Percentiles rank a stretch among this genome's conserved stretches.
Evolutionary conservation across 1,284 basidiomycete genomes (phyloP).

Genomic region (Pseudomicrostroma phylloplanum): DNA sequence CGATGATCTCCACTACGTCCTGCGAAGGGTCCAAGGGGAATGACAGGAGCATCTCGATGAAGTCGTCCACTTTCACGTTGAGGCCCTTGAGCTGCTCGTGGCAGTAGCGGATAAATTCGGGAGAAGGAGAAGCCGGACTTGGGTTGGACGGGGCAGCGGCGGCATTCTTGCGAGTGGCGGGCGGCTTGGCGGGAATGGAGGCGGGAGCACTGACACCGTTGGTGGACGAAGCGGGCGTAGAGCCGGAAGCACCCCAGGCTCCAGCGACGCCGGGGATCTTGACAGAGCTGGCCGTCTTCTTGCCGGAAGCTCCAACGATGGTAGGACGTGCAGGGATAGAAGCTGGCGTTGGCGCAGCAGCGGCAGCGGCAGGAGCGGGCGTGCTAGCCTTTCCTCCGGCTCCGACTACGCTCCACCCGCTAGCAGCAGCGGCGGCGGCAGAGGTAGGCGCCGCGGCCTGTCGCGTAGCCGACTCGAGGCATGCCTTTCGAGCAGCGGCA

Average conservation of each 20-base stretch:
- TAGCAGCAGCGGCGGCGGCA: slow-evolving; percentile 34
- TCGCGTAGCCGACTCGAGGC: slow-evolving; percentile 69
- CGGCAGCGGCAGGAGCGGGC: slow-evolving; percentile 38
- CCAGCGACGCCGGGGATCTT: slow-evolving; percentile 3
- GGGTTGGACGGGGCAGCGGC: neutral
- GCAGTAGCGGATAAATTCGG: slow-evolving; percentile 87
- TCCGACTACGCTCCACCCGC: slow-evolving; percentile 79
- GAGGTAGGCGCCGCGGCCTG: neutral
- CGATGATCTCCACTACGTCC: slow-evolving; percentile 50
- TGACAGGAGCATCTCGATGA: slow-evolving; percentile 52
- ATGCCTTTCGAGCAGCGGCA: slow-evolving; percentile 57
- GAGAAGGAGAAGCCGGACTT: slow-evolving; percentile 67
- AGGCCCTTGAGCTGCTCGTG: slow-evolving; percentile 80
- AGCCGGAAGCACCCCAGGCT: neutral
- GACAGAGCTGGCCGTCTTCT: neutral
- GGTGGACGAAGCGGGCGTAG: no score
- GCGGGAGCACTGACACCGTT: slow-evolving; percentile 17
- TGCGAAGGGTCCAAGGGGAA: slow-evolving; percentile 48
- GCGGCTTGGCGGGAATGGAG: slow-evolving; percentile 48
- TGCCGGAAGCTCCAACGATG: neutral
- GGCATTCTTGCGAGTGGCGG: slow-evolving; percentile 51
- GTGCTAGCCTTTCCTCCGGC: slow-evolving; percentile 62
- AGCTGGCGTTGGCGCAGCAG: slow-evolving; percentile 40
- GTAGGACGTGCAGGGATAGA: slow-evolving; percentile 12
- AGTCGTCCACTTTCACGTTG: slow-evolving; percentile 59